Conservation (phyloP, 2,329 filamentous ascomycete species). For the Chaetomiaceae sp. region DNA sequence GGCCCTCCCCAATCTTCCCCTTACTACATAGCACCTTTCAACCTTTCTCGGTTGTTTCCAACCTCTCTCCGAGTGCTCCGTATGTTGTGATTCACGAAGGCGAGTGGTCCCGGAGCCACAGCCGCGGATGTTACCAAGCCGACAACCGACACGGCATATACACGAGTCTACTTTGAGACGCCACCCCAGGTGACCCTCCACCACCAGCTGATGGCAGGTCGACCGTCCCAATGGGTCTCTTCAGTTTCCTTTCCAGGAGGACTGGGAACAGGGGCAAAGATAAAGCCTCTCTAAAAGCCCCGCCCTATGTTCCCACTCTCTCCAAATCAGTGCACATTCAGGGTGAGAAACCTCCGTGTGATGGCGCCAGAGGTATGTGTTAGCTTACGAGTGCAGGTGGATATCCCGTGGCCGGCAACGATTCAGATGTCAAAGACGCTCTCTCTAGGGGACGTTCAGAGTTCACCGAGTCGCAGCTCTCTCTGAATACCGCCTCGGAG, state of each 20-base stretch:
- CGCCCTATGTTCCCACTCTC: constrained; percentile 23
- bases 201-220: constrained; percentile 7
- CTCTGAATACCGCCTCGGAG: constrained; percentile 11
- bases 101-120: neutral
- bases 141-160: no score
- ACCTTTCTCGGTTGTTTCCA: neutral
- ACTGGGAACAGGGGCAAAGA: constrained; percentile 22
- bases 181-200: neutral
- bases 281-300: constrained; percentile 18
- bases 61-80: neutral
- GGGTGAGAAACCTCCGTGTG: constrained; percentile 21
- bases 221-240: constrained; percentile 30
- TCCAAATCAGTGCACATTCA: constrained; percentile 22
- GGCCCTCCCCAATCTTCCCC: neutral
- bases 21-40: no score
- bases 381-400: constrained; percentile 31
- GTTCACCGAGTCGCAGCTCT: constrained; percentile 28
- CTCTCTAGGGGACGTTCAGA: constrained; percentile 34
- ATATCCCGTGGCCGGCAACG: constrained; percentile 40
- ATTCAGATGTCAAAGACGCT: constrained; percentile 35
- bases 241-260: constrained; percentile 31
- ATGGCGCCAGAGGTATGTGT: neutral
- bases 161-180: neutral
- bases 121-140: no score
- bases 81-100: neutral